A percentile compares a stretch with the other conserved stretches of the same genome.
Evolutionary conservation across 257 asterid genomes (phyloP).

Genomic region (Catharanthus roseus): DNA sequence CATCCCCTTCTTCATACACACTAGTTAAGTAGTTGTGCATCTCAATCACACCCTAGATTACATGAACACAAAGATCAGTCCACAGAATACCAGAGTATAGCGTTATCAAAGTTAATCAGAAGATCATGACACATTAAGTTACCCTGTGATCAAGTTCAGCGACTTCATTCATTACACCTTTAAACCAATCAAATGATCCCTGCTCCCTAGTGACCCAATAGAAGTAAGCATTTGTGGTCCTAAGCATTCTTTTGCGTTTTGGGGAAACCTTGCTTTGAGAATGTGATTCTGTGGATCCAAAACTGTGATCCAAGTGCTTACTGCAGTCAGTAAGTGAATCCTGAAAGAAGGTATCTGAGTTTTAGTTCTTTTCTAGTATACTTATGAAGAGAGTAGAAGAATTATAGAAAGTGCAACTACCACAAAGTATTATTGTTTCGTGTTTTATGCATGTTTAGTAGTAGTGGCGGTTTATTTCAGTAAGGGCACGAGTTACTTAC

Average conservation of each 20-base stretch:
- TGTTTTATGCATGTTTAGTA: not conserved
- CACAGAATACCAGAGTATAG: not conserved
- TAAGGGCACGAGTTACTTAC: conserved; percentile 39
- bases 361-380: conserved; percentile 5
- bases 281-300: conserved; percentile 37
- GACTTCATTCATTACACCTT: conserved; percentile 92
- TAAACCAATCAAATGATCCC: conserved; percentile 96
- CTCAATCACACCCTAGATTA: conserved; percentile 73
- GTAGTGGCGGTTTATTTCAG: not conserved
- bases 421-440: not conserved
- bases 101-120: not conserved
- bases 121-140: conserved; percentile 15
- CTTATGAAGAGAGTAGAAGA: not conserved
- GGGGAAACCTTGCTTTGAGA: conserved; percentile 46
- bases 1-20: conserved; percentile 97
- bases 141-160: conserved; percentile 92
- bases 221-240: conserved; percentile 88
- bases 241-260: conserved; percentile 43
- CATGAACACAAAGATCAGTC: conserved; percentile 4
- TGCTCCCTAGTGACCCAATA: conserved; percentile 98
- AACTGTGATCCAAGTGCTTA: conserved; percentile 56
- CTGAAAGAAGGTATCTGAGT: conserved; percentile 31
- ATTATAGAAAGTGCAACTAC: not conserved
- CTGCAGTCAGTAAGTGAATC: conserved; percentile 64
- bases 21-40: conserved; percentile 97